Percentiles rank a stretch among this genome's conserved stretches.
Conservation (phyloP, 768 basidiomycete species). For the Boletellus ananas region DNA sequence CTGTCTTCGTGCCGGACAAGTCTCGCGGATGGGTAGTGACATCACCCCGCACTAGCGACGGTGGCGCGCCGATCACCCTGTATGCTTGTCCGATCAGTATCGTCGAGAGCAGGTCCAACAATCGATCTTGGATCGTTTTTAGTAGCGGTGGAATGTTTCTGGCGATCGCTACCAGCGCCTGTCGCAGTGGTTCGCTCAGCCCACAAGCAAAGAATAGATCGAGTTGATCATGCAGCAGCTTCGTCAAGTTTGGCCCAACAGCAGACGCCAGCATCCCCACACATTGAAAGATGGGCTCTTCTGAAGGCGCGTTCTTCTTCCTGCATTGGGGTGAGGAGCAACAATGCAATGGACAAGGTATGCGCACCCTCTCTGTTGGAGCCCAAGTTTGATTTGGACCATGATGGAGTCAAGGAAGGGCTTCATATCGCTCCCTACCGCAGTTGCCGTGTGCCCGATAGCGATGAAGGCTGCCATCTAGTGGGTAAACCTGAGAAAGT, state of each 20-base stretch:
- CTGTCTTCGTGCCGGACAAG: constrained; percentile 46
- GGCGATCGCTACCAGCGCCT: constrained; percentile 81
- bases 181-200: constrained; percentile 81
- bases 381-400: constrained; percentile 81
- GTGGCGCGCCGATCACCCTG: constrained; percentile 82
- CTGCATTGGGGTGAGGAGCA: constrained; percentile 29
- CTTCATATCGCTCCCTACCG: constrained; percentile 93
- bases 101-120: constrained; percentile 79
- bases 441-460: constrained; percentile 90
- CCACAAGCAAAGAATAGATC: constrained; percentile 96
- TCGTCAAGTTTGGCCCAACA: constrained; percentile 94
- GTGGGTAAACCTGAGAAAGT: constrained; percentile 1
- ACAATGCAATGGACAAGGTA: not conserved
- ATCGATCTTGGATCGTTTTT: constrained; percentile 91
- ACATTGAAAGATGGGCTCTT: constrained; percentile 97
- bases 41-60: constrained; percentile 54
- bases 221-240: constrained; percentile 92
- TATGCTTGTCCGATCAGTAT: constrained; percentile 84
- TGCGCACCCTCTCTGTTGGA: constrained; percentile 79
- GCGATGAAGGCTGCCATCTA: constrained; percentile 77
- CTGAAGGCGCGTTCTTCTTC: constrained; percentile 87
- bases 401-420: constrained; percentile 92
- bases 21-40: constrained; percentile 47
- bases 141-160: constrained; percentile 85
- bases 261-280: constrained; percentile 94